phyloP scores from a whole-genome alignment of 306 rosid species.

The Quercus mongolica region DNA sequence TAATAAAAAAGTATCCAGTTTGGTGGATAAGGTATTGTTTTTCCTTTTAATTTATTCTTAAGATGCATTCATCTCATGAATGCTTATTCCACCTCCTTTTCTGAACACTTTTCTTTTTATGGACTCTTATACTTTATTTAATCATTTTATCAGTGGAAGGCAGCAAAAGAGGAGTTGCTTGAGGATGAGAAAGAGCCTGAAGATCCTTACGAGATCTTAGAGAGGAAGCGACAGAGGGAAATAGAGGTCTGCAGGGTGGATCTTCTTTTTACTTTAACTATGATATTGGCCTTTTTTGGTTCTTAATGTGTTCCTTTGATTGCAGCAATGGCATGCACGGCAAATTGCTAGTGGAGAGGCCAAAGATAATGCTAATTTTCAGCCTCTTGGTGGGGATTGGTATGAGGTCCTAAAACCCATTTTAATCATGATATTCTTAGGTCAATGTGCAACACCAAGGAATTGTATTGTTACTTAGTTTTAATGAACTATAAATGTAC shows the following conservation, averaged over 20 bases:
- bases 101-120: neutral
- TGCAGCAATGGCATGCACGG: conserved; percentile 84
- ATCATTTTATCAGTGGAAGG: conserved; percentile 73
- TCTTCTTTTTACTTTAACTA: neutral
- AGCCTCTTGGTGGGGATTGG: conserved; percentile 97
- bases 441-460: neutral
- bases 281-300: conserved; percentile 8
- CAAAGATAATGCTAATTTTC: conserved; percentile 92
- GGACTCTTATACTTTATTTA: neutral
- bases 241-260: conserved; percentile 58
- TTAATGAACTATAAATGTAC: neutral
- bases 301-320: conserved; percentile 25
- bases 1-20: conserved; percentile 88
- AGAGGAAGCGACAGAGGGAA: conserved; percentile 88
- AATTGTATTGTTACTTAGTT: neutral
- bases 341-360: conserved; percentile 96
- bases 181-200: conserved; percentile 93
- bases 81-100: neutral
- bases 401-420: conserved; percentile 28
- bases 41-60: neutral
- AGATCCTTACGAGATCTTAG: conserved; percentile 62
- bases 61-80: neutral
- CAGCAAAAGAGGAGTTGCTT: conserved; percentile 94
- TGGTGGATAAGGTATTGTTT: conserved; percentile 73
- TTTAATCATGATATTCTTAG: neutral